These are phyloP conservation scores for Thraustochytrium sp. DNA, from an alignment of 352 stramenopile species.

Conservation along the genomic window DNA sequence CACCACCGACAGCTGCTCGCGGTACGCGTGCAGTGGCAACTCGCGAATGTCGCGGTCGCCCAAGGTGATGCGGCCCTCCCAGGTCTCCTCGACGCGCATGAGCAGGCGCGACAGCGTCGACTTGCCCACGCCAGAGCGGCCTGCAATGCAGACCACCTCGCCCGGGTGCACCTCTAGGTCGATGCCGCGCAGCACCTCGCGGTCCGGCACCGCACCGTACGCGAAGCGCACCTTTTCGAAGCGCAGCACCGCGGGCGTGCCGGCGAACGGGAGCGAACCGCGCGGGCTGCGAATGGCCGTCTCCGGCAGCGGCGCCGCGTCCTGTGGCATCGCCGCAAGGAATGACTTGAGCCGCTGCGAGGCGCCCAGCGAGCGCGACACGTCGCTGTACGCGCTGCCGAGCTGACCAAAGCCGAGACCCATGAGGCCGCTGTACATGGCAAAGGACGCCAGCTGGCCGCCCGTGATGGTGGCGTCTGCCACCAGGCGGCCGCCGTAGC, in stretches of 20 bases:
- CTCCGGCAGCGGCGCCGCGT: not conserved
- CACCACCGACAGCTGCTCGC: constrained; percentile 75
- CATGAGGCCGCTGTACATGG: constrained; percentile 80
- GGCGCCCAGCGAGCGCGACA: not conserved
- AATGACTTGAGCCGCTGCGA: constrained; percentile 62
- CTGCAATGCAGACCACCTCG: constrained; percentile 74
- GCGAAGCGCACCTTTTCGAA: constrained; percentile 73
- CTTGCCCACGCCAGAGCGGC: constrained; percentile 72
- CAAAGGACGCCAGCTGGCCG: constrained; percentile 73
- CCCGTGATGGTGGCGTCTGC: constrained; percentile 69
- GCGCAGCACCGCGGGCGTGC: too few relatives aligned
- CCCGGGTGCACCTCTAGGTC: constrained; percentile 66
- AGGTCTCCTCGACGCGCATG: constrained; percentile 66
- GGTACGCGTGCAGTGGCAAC: constrained; percentile 65
- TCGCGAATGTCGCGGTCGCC: constrained; percentile 65
- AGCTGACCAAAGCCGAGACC: constrained; percentile 71
- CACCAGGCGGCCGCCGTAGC: constrained; percentile 73
- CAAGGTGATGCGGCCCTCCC: constrained; percentile 59
- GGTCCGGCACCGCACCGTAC: constrained; percentile 69
- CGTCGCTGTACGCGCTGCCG: constrained; percentile 66
- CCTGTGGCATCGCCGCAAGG: constrained; percentile 43
- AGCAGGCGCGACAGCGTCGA: constrained; percentile 70
- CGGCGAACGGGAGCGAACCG: too few relatives aligned
- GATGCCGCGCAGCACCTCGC: constrained; percentile 61
- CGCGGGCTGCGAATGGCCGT: too few relatives aligned